Evolutionary conservation across 495 filamentous ascomycete species (phyloP).

Genomic region (Aspergillus indologenus): DNA sequence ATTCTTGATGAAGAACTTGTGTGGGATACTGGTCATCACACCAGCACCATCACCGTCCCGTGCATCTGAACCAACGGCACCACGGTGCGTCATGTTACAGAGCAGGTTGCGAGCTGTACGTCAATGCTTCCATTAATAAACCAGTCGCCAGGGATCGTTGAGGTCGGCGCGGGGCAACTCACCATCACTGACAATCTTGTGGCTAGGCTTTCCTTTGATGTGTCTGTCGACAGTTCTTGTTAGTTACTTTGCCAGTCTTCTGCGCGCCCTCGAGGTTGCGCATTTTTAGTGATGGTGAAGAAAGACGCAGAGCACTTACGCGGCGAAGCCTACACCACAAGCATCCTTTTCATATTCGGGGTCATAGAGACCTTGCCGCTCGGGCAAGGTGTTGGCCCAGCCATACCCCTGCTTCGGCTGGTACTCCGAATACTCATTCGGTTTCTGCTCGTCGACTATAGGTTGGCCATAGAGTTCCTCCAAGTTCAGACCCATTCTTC

Average conservation of each 20-base stretch:
- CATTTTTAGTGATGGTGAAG: background rate
- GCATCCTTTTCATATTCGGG: conserved; percentile 97
- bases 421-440: conserved; percentile 73
- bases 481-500: conserved; percentile 67
- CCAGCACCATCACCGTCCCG: conserved; percentile 97
- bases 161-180: conserved; percentile 32
- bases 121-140: conserved; percentile 17
- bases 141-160: background rate
- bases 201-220: conserved; percentile 95
- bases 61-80: conserved; percentile 95
- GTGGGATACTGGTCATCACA: conserved; percentile 99
- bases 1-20: conserved; percentile 98
- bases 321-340: conserved; percentile 98
- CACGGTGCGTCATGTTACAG: conserved; percentile 99
- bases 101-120: conserved; percentile 78
- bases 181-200: conserved; percentile 99
- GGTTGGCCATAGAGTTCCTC: conserved; percentile 63
- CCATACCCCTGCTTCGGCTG: conserved; percentile 83
- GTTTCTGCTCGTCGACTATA: conserved; percentile 58
- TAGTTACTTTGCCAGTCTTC: conserved; percentile 2
- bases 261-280: background rate
- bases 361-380: conserved; percentile 98
- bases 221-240: conserved; percentile 56
- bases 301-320: conserved; percentile 57
- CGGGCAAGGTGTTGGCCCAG: conserved; percentile 91